Evolutionary conservation across 2,329 filamentous ascomycete species (phyloP), one percentile per base, ranked within the genome.

Genomic region (Sordariomycetes sp.): DNA sequence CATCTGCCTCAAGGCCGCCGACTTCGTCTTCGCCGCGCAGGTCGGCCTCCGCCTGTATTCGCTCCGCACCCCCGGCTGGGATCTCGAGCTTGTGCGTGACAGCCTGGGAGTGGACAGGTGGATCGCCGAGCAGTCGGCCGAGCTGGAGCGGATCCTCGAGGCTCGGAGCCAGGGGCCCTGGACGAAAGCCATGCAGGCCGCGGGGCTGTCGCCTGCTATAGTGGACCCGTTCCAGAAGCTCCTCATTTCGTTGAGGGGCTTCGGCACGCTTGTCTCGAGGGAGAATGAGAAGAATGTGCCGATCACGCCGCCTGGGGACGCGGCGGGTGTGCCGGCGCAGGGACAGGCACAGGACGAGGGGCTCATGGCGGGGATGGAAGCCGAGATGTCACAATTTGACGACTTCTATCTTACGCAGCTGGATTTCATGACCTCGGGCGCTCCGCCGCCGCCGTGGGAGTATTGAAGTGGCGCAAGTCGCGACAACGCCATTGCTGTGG

Each of bases 11-110:
- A 69, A 69, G 15, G 70, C 72, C 10, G 77, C 74, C 24, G 76
- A 79, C 62, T 70, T 75, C 52, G 69, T 75, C 54, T 78, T 73
- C 61, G 68, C 70, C 34, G 69, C 78, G 61, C 69, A 79, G 60
- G 72, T 69, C 0, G 70, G 67, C 45, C 69, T 79, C 20, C 75
- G 74, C 63, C 68, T 80, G n/a, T 67, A 75, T 59, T 73, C 70
- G 12, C 65, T 78, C 13, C 68, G 69, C 45, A 60, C 72, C 1
- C 73, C 75, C 0, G 76, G 76, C 0, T 79, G 76, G 76, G 71
- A 78, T 54, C 64, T 71, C 3, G 62, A 62, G 1, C 62, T 65
- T 1, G 69, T 72, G 24, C 65, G 69, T 5, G 60, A 63, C 24
- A 70, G 75, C 59, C 64, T 77, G 13, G 63, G 60, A 24, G 63